phyloP scores from a whole-genome alignment of 2,329 filamentous ascomycete genomes.

The Escovopsis sp. region DNA sequence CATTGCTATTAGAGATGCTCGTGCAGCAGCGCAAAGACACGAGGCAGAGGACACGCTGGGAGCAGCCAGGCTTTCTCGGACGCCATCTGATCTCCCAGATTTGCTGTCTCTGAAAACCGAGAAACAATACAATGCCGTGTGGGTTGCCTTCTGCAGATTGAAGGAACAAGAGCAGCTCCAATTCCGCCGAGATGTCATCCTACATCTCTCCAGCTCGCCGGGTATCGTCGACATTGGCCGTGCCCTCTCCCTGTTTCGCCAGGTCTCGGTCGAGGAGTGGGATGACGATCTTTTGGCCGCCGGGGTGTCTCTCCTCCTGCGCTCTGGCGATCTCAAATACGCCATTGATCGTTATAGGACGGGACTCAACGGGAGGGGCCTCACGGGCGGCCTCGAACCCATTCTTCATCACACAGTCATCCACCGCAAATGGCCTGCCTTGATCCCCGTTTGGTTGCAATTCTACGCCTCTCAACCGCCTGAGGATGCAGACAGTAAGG shows the following conservation, averaged over 20 bases:
- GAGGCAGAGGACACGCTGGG: not conserved
- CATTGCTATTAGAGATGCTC: not conserved
- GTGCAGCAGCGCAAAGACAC: not conserved
- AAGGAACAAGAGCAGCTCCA: conserved; percentile 14
- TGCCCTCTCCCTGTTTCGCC: conserved; percentile 28
- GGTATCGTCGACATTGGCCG: conserved; percentile 29
- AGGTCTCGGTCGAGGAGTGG: conserved; percentile 23
- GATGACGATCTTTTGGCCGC: conserved; percentile 23
- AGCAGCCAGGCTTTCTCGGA: not conserved
- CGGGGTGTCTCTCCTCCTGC: conserved; percentile 26
- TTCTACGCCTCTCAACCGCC: conserved; percentile 14
- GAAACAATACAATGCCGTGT: conserved; percentile 24
- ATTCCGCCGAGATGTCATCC: conserved; percentile 20
- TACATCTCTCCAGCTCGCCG: conserved; percentile 27
- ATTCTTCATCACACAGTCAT: conserved; percentile 26
- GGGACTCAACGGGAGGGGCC: conserved; percentile 18
- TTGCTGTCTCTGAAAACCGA: conserved; percentile 13
- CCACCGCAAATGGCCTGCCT: conserved; percentile 19
- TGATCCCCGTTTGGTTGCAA: conserved; percentile 22
- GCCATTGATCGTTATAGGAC: conserved; percentile 26
- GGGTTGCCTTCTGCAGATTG: conserved; percentile 26
- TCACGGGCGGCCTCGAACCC: conserved; percentile 27
- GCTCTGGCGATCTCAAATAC: conserved; percentile 19
- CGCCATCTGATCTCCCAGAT: conserved; percentile 1
- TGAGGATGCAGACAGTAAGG: conserved; percentile 2